Conservation (phyloP, 106 monocot genomes). For the Platanthera guangdongensis region DNA sequence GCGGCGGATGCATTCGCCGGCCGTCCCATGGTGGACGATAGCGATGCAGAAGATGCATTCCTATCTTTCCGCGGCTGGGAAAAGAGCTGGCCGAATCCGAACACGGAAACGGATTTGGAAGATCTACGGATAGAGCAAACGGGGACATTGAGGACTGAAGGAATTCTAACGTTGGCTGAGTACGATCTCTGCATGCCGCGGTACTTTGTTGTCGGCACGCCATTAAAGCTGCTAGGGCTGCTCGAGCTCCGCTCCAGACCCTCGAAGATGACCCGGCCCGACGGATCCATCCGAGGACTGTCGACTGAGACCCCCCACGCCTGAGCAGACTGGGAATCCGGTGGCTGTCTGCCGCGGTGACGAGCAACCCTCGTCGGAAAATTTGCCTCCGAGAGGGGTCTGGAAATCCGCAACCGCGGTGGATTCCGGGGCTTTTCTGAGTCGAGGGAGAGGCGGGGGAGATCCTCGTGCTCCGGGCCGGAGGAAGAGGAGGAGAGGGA, state of each 20-base stretch:
- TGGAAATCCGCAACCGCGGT: background rate
- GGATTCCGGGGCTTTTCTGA: conserved; percentile 27
- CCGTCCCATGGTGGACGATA: background rate
- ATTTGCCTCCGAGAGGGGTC: background rate
- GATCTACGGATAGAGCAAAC: conserved; percentile 31
- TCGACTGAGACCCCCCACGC: conserved; percentile 36
- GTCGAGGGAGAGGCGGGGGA: conserved; percentile 74
- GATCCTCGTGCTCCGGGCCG: conserved; percentile 52
- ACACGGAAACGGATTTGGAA: conserved; percentile 17
- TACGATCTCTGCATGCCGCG: conserved; percentile 41
- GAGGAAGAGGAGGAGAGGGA: conserved; percentile 59
- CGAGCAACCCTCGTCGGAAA: background rate
- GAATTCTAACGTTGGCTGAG: conserved; percentile 39
- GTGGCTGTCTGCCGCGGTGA: conserved; percentile 12
- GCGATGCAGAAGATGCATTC: background rate
- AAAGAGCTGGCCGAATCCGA: conserved; percentile 17
- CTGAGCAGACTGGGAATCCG: background rate
- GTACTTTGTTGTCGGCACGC: conserved; percentile 15
- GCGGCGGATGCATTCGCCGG: background rate
- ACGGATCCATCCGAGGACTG: conserved; percentile 79
- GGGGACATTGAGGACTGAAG: conserved; percentile 55
- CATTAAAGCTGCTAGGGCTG: conserved; percentile 53
- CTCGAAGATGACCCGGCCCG: conserved; percentile 73
- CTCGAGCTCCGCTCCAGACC: conserved; percentile 71
- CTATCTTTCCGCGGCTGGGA: conserved; percentile 1